Conservation (phyloP, 78 protist genomes). For the Tieghemostelium lacteum region DNA sequence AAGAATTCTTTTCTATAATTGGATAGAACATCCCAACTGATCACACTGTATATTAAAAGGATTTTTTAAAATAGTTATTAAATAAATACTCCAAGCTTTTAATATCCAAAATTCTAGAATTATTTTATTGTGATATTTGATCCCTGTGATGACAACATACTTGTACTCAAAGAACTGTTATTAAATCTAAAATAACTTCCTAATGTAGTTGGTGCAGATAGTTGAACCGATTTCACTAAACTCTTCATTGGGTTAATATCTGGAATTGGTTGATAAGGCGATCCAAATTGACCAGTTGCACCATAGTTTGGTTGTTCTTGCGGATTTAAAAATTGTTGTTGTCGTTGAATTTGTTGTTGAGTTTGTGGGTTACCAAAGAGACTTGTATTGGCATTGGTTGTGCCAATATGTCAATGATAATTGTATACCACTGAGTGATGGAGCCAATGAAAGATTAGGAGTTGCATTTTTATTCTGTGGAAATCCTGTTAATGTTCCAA, state of each 20-base stretch:
- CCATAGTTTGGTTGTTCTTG: not conserved
- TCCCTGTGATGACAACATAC: no score
- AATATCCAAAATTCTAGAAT: no score
- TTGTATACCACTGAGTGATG: conserved; percentile 6
- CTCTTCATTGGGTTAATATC: conserved; percentile 5
- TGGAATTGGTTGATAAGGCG: conserved; percentile 62
- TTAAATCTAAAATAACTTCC: not conserved
- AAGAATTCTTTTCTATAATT: no score
- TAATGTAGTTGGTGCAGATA: conserved; percentile 17
- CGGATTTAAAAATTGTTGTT: not conserved
- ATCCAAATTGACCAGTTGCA: no score
- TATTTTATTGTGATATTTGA: no score
- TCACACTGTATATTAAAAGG: no score
- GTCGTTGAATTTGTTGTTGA: no score
- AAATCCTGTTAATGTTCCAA: no score
- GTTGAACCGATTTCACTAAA: not conserved
- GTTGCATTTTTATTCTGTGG: not conserved
- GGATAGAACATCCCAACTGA: no score
- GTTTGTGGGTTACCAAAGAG: not conserved
- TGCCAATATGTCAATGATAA: not conserved
- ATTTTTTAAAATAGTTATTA: no score
- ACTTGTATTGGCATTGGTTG: not conserved
- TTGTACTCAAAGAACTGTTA: no score
- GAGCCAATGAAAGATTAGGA: not conserved
- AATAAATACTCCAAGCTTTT: no score